Evolutionary conservation across 805 yeast genomes (phyloP), one percentile per base, ranked within the genome.

Genomic region (Lachancea fermentati): DNA sequence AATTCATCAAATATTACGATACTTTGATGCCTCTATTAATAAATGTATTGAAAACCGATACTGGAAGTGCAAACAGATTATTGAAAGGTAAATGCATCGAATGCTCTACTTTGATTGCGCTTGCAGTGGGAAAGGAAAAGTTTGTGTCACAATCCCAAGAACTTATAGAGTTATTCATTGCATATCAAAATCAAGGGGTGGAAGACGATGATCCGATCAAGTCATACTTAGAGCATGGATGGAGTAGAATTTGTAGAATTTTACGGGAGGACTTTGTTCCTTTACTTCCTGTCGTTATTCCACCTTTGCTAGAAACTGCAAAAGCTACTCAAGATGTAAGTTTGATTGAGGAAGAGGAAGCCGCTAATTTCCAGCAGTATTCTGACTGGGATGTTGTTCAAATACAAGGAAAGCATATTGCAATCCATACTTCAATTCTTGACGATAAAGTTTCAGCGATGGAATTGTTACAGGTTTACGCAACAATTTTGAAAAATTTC

Each of bases 381-480:
- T 94, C 88, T 39, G 96, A 88, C 46, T 93, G 96, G 93, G 97
- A 93, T 56, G 93, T 93, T 34, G 80, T 93, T 40, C 87, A 87
- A 51, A 69, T 89, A 33, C 79, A 86, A 22, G 98, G 97, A 39
- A 89, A 87, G 62, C 89, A 86, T 55, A 78, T 93, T 54, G 97
- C 97, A 16, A 87, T 93, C 38, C 95, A 91, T 58, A 89, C 97
- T 3, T 87, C 96, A 9, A 70, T 85, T n/a, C 71, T 93, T 44
- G 98, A 93, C 57, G 97, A 91, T 48, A 93, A 93, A 65, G 89
- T 86, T 3, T 75, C 82, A 32, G 97, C 97, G 5, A 85, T 93
- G 70, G 97, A 91, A 57, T 68, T 91, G 38, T 68, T 93, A 39
- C 77, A 86, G 48, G 76, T 81, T 4, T 93, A 93, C 58, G 95